These are phyloP conservation scores for Brachypodium distachyon DNA, from an alignment of 202 grass and related monocot genomes.

Conservation along the genomic window DNA sequence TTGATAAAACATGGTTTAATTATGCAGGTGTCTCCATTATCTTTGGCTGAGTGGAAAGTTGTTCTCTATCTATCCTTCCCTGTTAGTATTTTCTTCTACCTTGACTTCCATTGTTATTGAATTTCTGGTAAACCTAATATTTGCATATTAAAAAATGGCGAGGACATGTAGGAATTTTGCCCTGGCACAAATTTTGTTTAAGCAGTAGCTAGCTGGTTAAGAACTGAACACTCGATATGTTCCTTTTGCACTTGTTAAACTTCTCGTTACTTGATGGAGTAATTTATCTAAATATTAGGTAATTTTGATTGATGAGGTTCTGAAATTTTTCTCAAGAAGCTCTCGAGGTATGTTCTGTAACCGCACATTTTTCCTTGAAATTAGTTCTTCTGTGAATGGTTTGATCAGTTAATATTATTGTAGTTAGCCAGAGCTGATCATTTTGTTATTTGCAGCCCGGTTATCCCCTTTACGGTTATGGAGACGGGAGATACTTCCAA, in stretches of 20 bases:
- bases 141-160: not conserved
- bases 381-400: not conserved
- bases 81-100: conserved; percentile 55
- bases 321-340: conserved; percentile 97
- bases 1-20: not conserved
- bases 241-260: not conserved
- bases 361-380: not conserved
- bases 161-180: not conserved
- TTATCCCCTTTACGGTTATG: conserved; percentile 53
- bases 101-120: conserved; percentile 9
- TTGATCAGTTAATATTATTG: not conserved
- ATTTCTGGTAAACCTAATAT: conserved; percentile 3
- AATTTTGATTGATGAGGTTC: conserved; percentile 88
- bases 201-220: not conserved
- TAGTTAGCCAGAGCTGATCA: not conserved
- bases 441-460: conserved; percentile 36
- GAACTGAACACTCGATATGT: not conserved
- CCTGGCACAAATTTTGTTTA: not conserved
- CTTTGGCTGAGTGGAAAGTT: conserved; percentile 84
- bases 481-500: conserved; percentile 81
- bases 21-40: conserved; percentile 87
- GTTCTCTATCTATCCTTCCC: conserved; percentile 95
- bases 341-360: conserved; percentile 49
- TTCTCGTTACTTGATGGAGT: conserved; percentile 10
- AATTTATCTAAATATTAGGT: conserved; percentile 40